Conservation (phyloP, 2,329 filamentous ascomycete species). For the Nothophoma quercina region DNA sequence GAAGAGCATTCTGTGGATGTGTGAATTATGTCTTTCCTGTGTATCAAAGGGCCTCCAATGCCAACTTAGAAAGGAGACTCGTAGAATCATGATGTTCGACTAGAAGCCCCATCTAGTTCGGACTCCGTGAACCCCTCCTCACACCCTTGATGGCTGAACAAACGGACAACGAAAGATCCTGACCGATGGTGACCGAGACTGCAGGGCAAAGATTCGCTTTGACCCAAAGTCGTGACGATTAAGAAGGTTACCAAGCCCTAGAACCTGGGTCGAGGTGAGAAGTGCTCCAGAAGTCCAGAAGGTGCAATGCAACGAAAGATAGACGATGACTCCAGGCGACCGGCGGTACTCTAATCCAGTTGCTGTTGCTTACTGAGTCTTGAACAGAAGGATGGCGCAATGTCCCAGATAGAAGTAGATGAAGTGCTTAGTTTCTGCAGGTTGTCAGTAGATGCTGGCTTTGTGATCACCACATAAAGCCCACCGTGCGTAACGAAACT, state of each 20-base stretch:
- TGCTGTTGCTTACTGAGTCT: slow-evolving; percentile 76
- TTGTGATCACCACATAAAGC: slow-evolving; percentile 28
- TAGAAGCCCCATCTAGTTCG: slow-evolving; percentile 16
- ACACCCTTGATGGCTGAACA: background rate
- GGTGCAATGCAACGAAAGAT: slow-evolving; percentile 1
- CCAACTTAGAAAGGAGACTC: slow-evolving; percentile 23
- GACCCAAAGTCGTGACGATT: background rate
- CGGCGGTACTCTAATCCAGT: slow-evolving; percentile 11
- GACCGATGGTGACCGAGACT: background rate
- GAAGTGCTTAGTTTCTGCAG: slow-evolving; percentile 95
- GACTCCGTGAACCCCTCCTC: slow-evolving; percentile 5
- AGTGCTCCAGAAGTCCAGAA: slow-evolving; percentile 3
- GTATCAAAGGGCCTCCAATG: background rate
- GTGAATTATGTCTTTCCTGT: background rate
- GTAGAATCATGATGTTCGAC: slow-evolving; percentile 27
- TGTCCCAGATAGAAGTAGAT: slow-evolving; percentile 99
- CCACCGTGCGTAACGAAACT: slow-evolving; percentile 98
- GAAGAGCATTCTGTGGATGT: background rate
- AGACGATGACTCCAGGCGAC: slow-evolving; percentile 7
- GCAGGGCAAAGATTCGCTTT: background rate
- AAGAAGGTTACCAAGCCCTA: background rate
- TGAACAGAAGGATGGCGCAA: slow-evolving; percentile 97
- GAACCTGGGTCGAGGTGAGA: slow-evolving; percentile 17
- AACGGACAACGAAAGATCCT: background rate
- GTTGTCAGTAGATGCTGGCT: slow-evolving; percentile 20